Evolutionary conservation across 2,329 filamentous ascomycete species (phyloP), one percentile per base, ranked within the genome.

Genomic region (Aspergillus tamarii): DNA sequence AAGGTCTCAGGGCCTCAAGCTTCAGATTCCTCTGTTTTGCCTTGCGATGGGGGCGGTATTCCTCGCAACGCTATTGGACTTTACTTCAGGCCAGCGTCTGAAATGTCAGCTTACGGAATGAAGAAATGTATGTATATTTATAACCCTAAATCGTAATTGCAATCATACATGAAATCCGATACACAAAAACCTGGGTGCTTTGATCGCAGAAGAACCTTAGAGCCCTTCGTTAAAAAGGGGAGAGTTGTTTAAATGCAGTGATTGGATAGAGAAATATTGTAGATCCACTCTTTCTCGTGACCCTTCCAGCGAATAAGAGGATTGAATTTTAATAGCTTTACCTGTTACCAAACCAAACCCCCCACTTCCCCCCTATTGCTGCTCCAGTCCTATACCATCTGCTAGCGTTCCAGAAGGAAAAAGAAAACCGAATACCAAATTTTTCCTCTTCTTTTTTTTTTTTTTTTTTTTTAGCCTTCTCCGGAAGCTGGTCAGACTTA

Each of bases 371-470:
- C 65, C 65, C 60, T 64, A 63, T 64, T 61, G 54, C 32, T 43
- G 39, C 55, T 61, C 54, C 53, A 61, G 60, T 62, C 16, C 16
- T 48, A n/a, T 21, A 23, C 32, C 52, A 55, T 23, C n/a, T n/a
- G 50, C 53, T 58, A 57, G 62, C 61, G 62, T 66, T 68, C 66
- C 66, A 68, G 66, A 68, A 66, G 52, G 62, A 66, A 55, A 59
- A 60, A 59, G 63, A 55, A 57, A 48, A 4, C 26, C n/a, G 50
- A 26, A 34, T 14, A 46, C 7, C 46, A 21, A 39, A 28, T 52
- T 48, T 60, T 50, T 57, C 57, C 50, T 34, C 16, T 5, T n/a
- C 45, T 52, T 39, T 57, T 48, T 56, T 55, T 55, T 56, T 62
- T 32, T 26, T 26, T 26, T 26, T 26, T 4, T 26, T 26, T 26